phyloP scores from a whole-genome alignment of 2,329 filamentous ascomycete species.

The Aspergillus viridinutans region DNA sequence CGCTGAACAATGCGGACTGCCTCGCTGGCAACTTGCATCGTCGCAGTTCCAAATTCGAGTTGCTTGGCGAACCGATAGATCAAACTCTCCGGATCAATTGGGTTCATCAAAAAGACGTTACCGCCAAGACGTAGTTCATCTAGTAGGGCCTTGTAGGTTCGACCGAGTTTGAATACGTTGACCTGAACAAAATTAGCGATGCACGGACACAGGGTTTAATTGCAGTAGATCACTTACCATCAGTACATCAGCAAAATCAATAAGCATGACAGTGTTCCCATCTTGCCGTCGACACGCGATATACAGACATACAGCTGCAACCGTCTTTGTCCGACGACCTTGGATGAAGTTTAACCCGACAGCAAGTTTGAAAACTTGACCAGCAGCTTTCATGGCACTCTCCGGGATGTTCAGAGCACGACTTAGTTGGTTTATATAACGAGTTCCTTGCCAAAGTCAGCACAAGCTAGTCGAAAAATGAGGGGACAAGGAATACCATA shows the following conservation, averaged over 20 bases:
- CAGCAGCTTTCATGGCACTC: conserved; percentile 60
- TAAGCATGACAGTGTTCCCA: conserved; percentile 83
- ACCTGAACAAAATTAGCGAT: conserved; percentile 45
- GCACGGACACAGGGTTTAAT: neutral
- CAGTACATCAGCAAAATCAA: conserved; percentile 87
- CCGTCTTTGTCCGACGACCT: conserved; percentile 77
- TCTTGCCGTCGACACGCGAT: conserved; percentile 76
- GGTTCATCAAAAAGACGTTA: conserved; percentile 66
- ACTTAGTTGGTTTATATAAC: conserved; percentile 41
- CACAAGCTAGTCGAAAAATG: neutral
- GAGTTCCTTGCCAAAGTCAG: conserved; percentile 28
- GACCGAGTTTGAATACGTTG: conserved; percentile 89
- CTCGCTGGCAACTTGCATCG: conserved; percentile 79
- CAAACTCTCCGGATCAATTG: conserved; percentile 81
- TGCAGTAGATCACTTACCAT: conserved; percentile 34
- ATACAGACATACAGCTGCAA: conserved; percentile 88
- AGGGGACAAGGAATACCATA: conserved; percentile 8
- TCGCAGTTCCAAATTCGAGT: conserved; percentile 81
- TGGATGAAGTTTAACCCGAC: conserved; percentile 74
- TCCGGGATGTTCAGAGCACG: conserved; percentile 48
- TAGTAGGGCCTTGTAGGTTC: conserved; percentile 80
- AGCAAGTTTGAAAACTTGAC: conserved; percentile 72
- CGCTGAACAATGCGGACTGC: conserved; percentile 82
- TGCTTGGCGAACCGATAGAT: conserved; percentile 88
- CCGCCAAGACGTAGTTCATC: conserved; percentile 50